Conservation (phyloP, 768 basidiomycete genomes). For the Gymnopilus junonius region DNA sequence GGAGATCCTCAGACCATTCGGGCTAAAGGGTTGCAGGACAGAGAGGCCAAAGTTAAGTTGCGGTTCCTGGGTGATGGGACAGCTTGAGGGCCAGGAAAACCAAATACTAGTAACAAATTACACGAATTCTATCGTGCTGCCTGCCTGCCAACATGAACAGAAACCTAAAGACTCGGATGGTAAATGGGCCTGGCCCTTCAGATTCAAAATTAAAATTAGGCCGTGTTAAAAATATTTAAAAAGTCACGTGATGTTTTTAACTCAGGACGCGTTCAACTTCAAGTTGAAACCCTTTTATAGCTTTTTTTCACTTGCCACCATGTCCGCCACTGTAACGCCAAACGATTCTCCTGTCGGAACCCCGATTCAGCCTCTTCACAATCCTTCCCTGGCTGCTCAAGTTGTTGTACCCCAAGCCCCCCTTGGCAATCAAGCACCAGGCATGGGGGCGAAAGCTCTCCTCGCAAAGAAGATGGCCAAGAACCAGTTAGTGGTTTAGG, state of each 20-base stretch:
- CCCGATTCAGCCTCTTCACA: conserved; percentile 83
- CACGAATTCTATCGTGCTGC: no score
- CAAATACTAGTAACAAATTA: no score
- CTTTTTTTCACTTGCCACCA: conserved; percentile 27
- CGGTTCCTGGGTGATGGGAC: conserved; percentile 80
- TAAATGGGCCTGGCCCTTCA: neutral
- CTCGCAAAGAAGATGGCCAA: conserved; percentile 94
- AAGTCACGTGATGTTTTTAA: conserved; percentile 25
- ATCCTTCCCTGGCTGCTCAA: conserved; percentile 80
- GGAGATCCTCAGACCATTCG: conserved; percentile 76
- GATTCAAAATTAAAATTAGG: neutral
- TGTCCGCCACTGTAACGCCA: conserved; percentile 65
- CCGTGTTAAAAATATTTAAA: neutral
- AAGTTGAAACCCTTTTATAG: conserved; percentile 32
- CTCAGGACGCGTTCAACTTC: conserved; percentile 21
- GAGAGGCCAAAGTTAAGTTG: conserved; percentile 53
- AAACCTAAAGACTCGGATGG: neutral
- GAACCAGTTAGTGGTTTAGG: conserved; percentile 62
- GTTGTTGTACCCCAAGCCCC: conserved; percentile 82
- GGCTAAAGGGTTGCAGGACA: conserved; percentile 69
- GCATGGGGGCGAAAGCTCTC: conserved; percentile 89
- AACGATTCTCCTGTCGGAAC: conserved; percentile 65
- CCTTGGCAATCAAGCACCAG: conserved; percentile 67
- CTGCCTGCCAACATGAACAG: no score
- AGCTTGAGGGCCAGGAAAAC: conserved; percentile 45